phyloP scores from a whole-genome alignment of 2,329 filamentous ascomycete genomes.

The Colletotrichum tanaceti region DNA sequence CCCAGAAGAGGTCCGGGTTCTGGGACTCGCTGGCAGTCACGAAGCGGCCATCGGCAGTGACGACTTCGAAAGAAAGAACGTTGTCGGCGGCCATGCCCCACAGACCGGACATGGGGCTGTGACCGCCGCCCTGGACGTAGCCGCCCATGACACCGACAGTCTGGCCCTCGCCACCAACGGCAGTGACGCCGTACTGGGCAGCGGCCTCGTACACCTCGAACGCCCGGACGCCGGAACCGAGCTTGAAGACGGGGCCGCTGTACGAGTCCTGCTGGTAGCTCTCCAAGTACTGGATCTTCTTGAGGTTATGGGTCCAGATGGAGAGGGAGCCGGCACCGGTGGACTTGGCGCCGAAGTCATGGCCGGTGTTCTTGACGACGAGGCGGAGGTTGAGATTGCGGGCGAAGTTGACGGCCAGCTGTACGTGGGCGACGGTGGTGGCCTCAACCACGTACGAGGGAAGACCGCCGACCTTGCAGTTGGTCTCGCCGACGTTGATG shows the following conservation, averaged over 20 bases:
- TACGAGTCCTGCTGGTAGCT: constrained; percentile 38
- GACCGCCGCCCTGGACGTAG: constrained; percentile 71
- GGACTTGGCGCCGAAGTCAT: constrained; percentile 60
- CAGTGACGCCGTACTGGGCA: constrained; percentile 56
- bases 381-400: constrained; percentile 57
- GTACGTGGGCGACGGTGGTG: constrained; percentile 50
- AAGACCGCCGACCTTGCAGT: constrained; percentile 36
- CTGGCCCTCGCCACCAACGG: constrained; percentile 67
- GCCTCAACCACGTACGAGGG: constrained; percentile 51
- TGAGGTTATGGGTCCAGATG: constrained; percentile 65
- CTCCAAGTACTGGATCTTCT: constrained; percentile 45
- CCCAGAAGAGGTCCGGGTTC: constrained; percentile 73
- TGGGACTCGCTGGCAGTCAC: constrained; percentile 63
- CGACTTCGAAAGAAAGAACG: constrained; percentile 68
- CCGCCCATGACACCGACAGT: constrained; percentile 70
- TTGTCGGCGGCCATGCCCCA: constrained; percentile 72
- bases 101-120: constrained; percentile 63
- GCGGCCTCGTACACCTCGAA: constrained; percentile 61
- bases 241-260: constrained; percentile 40
- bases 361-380: constrained; percentile 55
- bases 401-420: constrained; percentile 55
- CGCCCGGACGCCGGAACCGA: constrained; percentile 64
- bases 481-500: constrained; percentile 34
- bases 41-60: constrained; percentile 64
- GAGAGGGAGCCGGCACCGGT: constrained; percentile 63